Conservation (phyloP, 768 basidiomycete species). For the Collybia nuda region DNA sequence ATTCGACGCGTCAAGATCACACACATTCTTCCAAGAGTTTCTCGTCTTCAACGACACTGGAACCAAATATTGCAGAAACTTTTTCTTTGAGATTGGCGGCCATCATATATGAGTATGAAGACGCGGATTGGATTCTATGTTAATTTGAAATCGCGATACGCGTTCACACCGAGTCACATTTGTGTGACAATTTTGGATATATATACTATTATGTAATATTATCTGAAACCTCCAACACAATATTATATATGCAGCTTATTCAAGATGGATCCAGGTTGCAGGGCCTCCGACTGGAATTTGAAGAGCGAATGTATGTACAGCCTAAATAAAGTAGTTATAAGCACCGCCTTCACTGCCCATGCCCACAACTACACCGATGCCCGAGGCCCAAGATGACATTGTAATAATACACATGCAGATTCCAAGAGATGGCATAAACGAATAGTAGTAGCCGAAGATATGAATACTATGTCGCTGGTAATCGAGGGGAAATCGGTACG, state of each 20-base stretch:
- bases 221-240: conserved; percentile 2
- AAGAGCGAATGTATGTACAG: conserved; percentile 5
- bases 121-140: not conserved
- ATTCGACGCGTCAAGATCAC: conserved; percentile 1
- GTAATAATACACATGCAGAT: conserved; percentile 35
- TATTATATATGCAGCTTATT: not conserved
- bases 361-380: conserved; percentile 14
- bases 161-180: not conserved
- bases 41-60: conserved; percentile 33
- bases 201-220: too few relatives aligned
- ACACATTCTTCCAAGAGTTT: conserved; percentile 54
- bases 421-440: conserved; percentile 35
- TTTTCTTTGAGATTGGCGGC: conserved; percentile 18
- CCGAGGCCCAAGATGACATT: conserved; percentile 16
- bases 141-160: conserved; percentile 3
- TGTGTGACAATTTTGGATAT: not conserved
- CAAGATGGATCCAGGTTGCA: conserved; percentile 3
- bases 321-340: conserved; percentile 11
- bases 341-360: conserved; percentile 8
- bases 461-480: conserved; percentile 17
- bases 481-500: conserved; percentile 20
- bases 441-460: conserved; percentile 25
- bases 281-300: conserved; percentile 4
- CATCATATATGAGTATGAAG: conserved; percentile 13
- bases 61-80: conserved; percentile 24